phyloP scores from a whole-genome alignment of 176 grass and related monocot genomes.

The Tillandsia fasciculata region DNA sequence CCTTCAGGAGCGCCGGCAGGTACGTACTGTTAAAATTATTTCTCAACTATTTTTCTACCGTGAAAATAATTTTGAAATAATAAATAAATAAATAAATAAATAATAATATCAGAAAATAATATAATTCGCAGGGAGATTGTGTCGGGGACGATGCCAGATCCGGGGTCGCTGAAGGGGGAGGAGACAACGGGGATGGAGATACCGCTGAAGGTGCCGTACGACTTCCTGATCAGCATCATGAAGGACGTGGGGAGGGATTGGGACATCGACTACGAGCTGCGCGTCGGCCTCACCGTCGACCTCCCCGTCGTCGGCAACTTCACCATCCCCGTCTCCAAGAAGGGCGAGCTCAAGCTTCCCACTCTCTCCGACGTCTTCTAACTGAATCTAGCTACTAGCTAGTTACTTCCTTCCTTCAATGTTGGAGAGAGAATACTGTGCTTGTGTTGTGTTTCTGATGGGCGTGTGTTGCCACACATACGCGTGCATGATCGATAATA shows the following conservation, averaged over 20 bases:
- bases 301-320: slow-evolving; percentile 62
- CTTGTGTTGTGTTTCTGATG: no score
- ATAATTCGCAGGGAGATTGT: slow-evolving; percentile 39
- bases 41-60: background rate
- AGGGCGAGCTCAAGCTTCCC: slow-evolving; percentile 67
- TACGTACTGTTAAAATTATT: background rate
- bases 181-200: slow-evolving; percentile 40
- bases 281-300: slow-evolving; percentile 52
- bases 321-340: slow-evolving; percentile 64
- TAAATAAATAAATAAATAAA: background rate
- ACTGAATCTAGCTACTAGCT: background rate
- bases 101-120: background rate
- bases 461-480: no score
- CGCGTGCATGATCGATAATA: no score
- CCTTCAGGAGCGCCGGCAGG: slow-evolving; percentile 43
- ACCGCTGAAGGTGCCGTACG: slow-evolving; percentile 58
- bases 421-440: no score
- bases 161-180: slow-evolving; percentile 37
- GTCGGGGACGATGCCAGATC: slow-evolving; percentile 60
- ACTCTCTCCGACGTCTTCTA: slow-evolving; percentile 57
- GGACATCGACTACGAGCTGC: slow-evolving; percentile 79
- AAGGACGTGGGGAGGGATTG: slow-evolving; percentile 49
- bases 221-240: slow-evolving; percentile 44
- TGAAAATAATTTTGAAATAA: background rate
- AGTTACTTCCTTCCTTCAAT: no score